Conservation (phyloP, 192 early-diverging fungal species). For the Gamsiella multidivaricata region DNA sequence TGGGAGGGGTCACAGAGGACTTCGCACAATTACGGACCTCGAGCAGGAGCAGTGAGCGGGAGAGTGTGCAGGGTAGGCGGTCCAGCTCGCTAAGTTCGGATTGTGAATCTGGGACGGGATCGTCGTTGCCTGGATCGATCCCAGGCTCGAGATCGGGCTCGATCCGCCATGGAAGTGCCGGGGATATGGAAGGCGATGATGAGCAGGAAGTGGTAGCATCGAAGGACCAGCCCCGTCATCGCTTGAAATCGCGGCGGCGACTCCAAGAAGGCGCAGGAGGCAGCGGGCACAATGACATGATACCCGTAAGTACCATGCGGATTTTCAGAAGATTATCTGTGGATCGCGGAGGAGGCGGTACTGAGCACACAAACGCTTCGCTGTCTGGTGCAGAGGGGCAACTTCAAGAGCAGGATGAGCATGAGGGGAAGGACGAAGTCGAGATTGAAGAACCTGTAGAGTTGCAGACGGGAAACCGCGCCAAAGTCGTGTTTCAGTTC, state of each 20-base stretch:
- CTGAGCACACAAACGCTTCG: neutral
- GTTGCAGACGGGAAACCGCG: slow-evolving; percentile 61
- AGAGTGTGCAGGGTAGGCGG: slow-evolving; percentile 7
- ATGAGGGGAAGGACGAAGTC: neutral
- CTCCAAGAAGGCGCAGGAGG: neutral
- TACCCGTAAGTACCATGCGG: slow-evolving; percentile 39
- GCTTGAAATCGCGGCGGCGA: neutral
- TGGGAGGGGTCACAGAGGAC: neutral
- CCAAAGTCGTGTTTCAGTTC: slow-evolving; percentile 64
- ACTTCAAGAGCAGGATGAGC: neutral
- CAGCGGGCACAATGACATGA: slow-evolving; percentile 22
- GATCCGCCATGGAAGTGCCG: neutral
- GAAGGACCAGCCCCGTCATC: slow-evolving; percentile 3
- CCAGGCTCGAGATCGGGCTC: slow-evolving; percentile 36
- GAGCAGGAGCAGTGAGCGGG: slow-evolving; percentile 15
- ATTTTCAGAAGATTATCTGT: slow-evolving; percentile 29
- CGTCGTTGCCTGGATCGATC: slow-evolving; percentile 32
- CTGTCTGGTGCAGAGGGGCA: neutral
- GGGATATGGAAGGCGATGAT: neutral
- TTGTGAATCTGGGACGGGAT: slow-evolving; percentile 49
- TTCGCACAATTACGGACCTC: slow-evolving; percentile 4
- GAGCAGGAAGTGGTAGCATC: neutral
- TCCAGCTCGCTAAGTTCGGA: slow-evolving; percentile 43
- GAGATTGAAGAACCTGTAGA: slow-evolving; percentile 13
- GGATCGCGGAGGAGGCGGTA: neutral